Conservation (phyloP, 768 basidiomycete genomes). For the Nevesoporus exiguus region DNA sequence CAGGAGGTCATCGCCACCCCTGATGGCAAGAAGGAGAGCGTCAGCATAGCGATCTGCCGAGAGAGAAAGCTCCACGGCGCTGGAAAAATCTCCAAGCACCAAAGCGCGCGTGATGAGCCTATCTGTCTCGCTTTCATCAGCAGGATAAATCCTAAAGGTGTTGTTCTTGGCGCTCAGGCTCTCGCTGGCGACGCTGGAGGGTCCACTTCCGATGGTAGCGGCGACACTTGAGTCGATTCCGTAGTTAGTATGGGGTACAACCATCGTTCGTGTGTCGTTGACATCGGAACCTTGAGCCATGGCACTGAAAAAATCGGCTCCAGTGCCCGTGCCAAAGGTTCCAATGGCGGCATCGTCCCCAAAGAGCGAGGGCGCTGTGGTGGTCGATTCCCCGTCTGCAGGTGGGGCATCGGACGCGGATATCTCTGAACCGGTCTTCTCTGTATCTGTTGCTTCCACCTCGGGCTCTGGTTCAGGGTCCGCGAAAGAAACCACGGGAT, state of each 20-base stretch:
- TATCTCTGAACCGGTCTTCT: conserved; percentile 58
- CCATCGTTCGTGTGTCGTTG: conserved; percentile 37
- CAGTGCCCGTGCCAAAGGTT: conserved; percentile 49
- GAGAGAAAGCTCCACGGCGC: conserved; percentile 88
- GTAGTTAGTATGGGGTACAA: conserved; percentile 78
- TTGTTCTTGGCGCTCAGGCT: conserved; percentile 57
- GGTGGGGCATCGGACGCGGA: conserved; percentile 66
- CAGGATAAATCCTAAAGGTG: conserved; percentile 88
- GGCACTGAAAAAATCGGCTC: conserved; percentile 86
- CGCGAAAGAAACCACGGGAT: conserved; percentile 80
- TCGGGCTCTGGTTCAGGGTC: conserved; percentile 50
- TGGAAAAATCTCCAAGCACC: conserved; percentile 93
- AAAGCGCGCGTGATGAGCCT: conserved; percentile 87
- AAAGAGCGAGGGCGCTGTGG: conserved; percentile 84
- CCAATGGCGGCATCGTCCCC: conserved; percentile 70
- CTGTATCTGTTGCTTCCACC: conserved; percentile 26
- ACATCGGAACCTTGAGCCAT: conserved; percentile 51
- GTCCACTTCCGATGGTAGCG: conserved; percentile 89
- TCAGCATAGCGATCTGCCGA: conserved; percentile 90
- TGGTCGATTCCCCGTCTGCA: conserved; percentile 73
- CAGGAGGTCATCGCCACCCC: conserved; percentile 85
- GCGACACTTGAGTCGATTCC: conserved; percentile 87
- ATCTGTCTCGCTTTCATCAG: conserved; percentile 84
- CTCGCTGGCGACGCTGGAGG: conserved; percentile 67
- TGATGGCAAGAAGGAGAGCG: conserved; percentile 89